These are phyloP conservation scores for Glutinoglossum americanum DNA, from an alignment of 495 filamentous ascomycete species.

Conservation along the genomic window DNA sequence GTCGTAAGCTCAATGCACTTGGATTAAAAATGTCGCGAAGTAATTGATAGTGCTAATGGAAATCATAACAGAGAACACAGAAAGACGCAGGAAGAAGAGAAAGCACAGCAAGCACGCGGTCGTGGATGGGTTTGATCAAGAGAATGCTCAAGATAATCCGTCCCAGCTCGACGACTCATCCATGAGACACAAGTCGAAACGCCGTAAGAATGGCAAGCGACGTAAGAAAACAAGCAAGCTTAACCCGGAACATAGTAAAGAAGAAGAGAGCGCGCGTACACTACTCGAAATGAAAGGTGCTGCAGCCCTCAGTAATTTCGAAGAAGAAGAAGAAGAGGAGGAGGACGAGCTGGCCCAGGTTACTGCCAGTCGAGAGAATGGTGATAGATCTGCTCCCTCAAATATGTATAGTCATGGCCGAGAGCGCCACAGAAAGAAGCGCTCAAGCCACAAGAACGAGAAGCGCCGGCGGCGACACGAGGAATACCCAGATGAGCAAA, in stretches of 20 bases:
- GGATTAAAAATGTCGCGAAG: neutral
- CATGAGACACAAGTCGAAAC: neutral
- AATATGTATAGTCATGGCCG: neutral
- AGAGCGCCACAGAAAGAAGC: neutral
- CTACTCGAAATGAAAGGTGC: constrained; percentile 2
- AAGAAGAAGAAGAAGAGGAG: neutral
- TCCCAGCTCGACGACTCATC: neutral
- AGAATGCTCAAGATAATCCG: neutral
- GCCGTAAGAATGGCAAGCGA: neutral
- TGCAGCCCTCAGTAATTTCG: neutral
- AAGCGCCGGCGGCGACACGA: neutral
- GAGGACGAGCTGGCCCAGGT: neutral
- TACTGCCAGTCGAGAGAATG: neutral
- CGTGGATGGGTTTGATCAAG: neutral
- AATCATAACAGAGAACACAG: neutral
- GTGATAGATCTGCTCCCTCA: neutral
- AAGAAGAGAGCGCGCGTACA: constrained; percentile 2
- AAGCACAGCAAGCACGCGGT: neutral
- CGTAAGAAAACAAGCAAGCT: neutral
- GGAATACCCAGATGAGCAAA: neutral
- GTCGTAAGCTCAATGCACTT: neutral
- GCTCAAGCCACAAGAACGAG: neutral
- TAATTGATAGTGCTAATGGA: neutral
- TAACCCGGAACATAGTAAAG: constrained; percentile 1
- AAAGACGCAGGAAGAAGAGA: neutral